These are phyloP conservation scores for Geosiphon pyriformis DNA, from an alignment of 192 early-diverging fungal species.

Conservation along the genomic window DNA sequence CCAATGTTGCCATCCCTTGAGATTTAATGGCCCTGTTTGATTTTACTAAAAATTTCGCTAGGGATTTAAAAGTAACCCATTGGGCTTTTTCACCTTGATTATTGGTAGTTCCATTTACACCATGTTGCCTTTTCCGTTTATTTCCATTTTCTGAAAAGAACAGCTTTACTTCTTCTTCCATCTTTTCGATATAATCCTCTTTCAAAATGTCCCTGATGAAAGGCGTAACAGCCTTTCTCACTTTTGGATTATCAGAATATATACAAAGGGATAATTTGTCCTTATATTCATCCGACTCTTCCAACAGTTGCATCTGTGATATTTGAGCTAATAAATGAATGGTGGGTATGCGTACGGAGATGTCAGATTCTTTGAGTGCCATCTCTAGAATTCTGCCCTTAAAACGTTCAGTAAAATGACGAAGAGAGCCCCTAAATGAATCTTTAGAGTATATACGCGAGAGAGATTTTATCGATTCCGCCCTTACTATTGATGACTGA, in stretches of 20 bases:
- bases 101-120: not conserved
- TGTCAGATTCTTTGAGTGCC: slow-evolving; percentile 61
- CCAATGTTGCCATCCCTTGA: slow-evolving; percentile 1
- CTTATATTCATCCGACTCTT: slow-evolving; percentile 47
- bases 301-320: slow-evolving; percentile 51
- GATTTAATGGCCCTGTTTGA: slow-evolving; percentile 24
- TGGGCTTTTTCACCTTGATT: slow-evolving; percentile 25
- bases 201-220: slow-evolving; percentile 46
- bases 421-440: slow-evolving; percentile 47
- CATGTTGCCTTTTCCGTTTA: not conserved
- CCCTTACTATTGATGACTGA: slow-evolving; percentile 55
- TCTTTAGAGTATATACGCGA: slow-evolving; percentile 53
- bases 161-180: slow-evolving; percentile 24
- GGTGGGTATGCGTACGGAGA: slow-evolving; percentile 42
- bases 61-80: slow-evolving; percentile 43
- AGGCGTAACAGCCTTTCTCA: slow-evolving; percentile 61
- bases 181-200: slow-evolving; percentile 34
- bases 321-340: slow-evolving; percentile 43
- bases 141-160: slow-evolving; percentile 8
- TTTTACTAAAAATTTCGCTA: slow-evolving; percentile 41
- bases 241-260: slow-evolving; percentile 60
- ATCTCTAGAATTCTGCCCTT: slow-evolving; percentile 72
- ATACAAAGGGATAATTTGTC: slow-evolving; percentile 61
- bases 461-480: slow-evolving; percentile 64
- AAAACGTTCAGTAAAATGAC: slow-evolving; percentile 62